Evolutionary conservation across 2,329 filamentous ascomycete genomes (phyloP).

Genomic region (Triangularia verruculosa): DNA sequence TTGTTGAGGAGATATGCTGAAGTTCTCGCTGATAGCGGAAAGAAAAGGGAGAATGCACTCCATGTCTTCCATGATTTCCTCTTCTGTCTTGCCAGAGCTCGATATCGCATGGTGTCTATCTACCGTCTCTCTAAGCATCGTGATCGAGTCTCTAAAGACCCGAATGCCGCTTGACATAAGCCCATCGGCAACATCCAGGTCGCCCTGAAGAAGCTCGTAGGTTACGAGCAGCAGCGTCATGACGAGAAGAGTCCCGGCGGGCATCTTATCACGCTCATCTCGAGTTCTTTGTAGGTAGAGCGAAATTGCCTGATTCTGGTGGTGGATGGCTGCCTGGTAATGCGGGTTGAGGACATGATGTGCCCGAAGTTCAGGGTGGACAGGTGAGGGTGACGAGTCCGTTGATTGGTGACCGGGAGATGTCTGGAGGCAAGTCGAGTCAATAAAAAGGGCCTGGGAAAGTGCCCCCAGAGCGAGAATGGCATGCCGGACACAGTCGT

Average conservation of each 20-base stretch:
- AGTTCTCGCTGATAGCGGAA: background rate
- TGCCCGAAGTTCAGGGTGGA: background rate
- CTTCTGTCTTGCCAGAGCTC: background rate
- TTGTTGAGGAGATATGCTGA: background rate
- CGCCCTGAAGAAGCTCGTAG: constrained; percentile 10
- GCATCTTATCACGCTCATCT: background rate
- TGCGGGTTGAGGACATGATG: background rate
- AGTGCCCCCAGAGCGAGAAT: constrained; percentile 26
- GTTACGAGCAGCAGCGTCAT: constrained; percentile 5
- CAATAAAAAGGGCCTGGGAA: constrained; percentile 17
- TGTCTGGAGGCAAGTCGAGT: background rate
- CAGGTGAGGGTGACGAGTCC: background rate
- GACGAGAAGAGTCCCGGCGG: constrained; percentile 3
- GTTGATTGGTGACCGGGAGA: background rate
- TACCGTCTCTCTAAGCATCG: background rate
- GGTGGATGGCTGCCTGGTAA: constrained; percentile 2
- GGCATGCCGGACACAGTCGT: constrained; percentile 24
- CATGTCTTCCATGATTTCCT: background rate
- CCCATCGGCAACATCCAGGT: constrained; percentile 6
- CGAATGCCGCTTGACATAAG: constrained; percentile 8
- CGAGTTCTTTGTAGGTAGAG: constrained; percentile 4
- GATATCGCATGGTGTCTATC: background rate
- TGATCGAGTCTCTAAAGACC: background rate
- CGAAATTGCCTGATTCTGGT: constrained; percentile 11
- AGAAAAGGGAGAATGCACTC: constrained; percentile 9